phyloP scores from a whole-genome alignment of 306 rosid genomes.

The Sophora flavescens region DNA sequence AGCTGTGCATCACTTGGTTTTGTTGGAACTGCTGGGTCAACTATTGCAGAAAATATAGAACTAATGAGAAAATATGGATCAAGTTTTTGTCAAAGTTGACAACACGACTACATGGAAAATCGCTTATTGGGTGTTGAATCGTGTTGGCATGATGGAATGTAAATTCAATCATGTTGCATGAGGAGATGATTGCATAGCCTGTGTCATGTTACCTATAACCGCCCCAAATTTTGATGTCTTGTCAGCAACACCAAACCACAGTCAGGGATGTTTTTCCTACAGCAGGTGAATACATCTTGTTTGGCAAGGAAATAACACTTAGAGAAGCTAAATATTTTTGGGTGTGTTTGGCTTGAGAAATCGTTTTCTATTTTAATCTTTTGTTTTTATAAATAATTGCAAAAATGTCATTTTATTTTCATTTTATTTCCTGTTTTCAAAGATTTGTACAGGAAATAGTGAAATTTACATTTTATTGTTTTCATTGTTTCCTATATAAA shows the following conservation, averaged over 20 bases:
- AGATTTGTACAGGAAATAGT: too few relatives aligned
- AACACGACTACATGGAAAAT: constrained; percentile 33
- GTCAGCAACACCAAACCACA: background rate
- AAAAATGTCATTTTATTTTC: too few relatives aligned
- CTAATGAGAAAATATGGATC: constrained; percentile 67
- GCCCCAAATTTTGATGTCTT: background rate
- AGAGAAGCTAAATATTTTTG: background rate
- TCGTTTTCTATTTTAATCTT: too few relatives aligned
- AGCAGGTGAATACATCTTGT: background rate
- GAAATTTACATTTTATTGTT: too few relatives aligned
- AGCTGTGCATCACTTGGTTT: constrained; percentile 90
- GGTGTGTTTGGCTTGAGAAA: too few relatives aligned
- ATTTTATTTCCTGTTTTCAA: too few relatives aligned
- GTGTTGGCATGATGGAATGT: constrained; percentile 10
- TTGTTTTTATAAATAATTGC: too few relatives aligned
- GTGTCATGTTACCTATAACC: background rate
- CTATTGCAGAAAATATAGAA: constrained; percentile 83
- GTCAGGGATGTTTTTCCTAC: constrained; percentile 12
- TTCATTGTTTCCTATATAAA: too few relatives aligned
- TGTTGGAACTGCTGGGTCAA: constrained; percentile 88
- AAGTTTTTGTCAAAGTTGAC: constrained; percentile 50
- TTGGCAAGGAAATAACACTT: background rate
- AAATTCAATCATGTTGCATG: constrained; percentile 35
- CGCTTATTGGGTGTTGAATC: background rate
- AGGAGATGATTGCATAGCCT: background rate